phyloP scores from a whole-genome alignment of 768 basidiomycete genomes.

The Dentipellis fragilis region DNA sequence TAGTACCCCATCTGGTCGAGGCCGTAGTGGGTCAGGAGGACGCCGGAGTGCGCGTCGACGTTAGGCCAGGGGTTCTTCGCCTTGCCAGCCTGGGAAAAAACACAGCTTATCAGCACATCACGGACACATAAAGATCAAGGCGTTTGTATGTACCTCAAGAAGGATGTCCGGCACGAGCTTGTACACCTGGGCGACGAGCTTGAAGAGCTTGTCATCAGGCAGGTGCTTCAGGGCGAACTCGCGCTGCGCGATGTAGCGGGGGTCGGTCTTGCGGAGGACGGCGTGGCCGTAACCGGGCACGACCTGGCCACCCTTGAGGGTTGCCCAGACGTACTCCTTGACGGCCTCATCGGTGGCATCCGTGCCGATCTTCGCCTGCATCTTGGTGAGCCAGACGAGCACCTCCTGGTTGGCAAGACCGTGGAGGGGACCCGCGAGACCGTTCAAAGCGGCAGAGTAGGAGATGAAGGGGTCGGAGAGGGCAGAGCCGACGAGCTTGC shows the following conservation, averaged over 20 bases:
- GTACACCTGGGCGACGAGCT: conserved; percentile 85
- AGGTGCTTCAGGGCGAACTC: conserved; percentile 84
- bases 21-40: conserved; percentile 77
- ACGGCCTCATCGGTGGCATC: conserved; percentile 80
- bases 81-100: conserved; percentile 58
- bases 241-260: conserved; percentile 83
- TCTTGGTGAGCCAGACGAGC: conserved; percentile 86
- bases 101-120: background rate
- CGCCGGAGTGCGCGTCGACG: conserved; percentile 95
- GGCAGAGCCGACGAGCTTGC: conserved; percentile 88
- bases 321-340: conserved; percentile 91
- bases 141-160: conserved; percentile 48
- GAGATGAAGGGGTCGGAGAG: conserved; percentile 97
- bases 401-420: conserved; percentile 98
- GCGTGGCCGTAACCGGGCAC: conserved; percentile 90
- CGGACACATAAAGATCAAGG: background rate
- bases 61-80: conserved; percentile 96
- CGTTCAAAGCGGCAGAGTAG: conserved; percentile 87
- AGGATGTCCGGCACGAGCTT: conserved; percentile 85
- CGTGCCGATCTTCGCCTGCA: conserved; percentile 85
- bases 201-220: conserved; percentile 84
- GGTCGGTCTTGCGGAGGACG: conserved; percentile 84
- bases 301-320: conserved; percentile 87
- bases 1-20: conserved; percentile 91
- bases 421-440: conserved; percentile 94